Evolutionary conservation across 192 early-diverging fungal species (phyloP).

Genomic region (Umbelopsis isabellina): DNA sequence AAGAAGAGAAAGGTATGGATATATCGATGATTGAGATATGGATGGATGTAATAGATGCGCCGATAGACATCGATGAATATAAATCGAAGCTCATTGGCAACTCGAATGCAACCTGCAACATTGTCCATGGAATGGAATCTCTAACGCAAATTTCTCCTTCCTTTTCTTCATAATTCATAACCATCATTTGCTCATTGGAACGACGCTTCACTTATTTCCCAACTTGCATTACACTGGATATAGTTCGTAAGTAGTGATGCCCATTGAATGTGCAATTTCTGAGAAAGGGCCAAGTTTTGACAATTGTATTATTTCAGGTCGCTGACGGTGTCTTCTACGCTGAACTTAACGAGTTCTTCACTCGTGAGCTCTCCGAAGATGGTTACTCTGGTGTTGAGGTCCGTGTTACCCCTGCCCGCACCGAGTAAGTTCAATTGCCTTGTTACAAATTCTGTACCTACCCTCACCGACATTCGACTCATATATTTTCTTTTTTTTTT

Average conservation of each 20-base stretch:
- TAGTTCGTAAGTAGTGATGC: slow-evolving; percentile 32
- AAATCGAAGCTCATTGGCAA: not conserved
- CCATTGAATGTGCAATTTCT: not conserved
- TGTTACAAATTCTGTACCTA: not conserved
- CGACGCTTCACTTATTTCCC: not conserved
- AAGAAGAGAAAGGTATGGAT: slow-evolving; percentile 73
- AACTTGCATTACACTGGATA: not conserved
- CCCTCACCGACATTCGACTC: not conserved
- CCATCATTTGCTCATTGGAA: not conserved
- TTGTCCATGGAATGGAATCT: not conserved
- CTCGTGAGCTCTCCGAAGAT: slow-evolving; percentile 94
- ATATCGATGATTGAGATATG: slow-evolving; percentile 12
- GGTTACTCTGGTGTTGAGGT: slow-evolving; percentile 99
- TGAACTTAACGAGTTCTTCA: slow-evolving; percentile 99
- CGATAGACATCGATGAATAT: slow-evolving; percentile 15
- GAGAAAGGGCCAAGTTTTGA: not conserved
- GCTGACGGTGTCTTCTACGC: slow-evolving; percentile 99
- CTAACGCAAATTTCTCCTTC: slow-evolving; percentile 12
- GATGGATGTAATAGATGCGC: slow-evolving; percentile 30
- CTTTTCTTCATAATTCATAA: not conserved
- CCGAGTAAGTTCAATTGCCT: slow-evolving; percentile 59
- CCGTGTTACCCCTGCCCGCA: slow-evolving; percentile 98
- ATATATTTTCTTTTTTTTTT: not conserved
- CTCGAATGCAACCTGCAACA: not conserved
- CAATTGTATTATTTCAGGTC: slow-evolving; percentile 62